phyloP scores from a whole-genome alignment of 2,329 filamentous ascomycete species.

The Fusarium sublunatum region DNA sequence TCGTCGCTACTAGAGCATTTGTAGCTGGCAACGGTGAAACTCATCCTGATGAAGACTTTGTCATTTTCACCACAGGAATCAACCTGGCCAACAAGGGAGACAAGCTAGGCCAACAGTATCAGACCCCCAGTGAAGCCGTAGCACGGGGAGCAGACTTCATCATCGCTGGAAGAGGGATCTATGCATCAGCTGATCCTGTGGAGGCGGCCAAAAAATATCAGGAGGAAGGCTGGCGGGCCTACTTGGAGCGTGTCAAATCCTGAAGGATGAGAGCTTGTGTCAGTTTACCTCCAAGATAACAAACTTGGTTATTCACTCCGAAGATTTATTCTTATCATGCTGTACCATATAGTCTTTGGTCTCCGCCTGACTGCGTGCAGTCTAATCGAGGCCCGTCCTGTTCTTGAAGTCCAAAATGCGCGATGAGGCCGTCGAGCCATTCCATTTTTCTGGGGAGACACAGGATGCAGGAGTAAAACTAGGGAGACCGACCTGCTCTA shows the following conservation, averaged over 20 bases:
- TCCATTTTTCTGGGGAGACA: background rate
- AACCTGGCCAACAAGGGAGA: slow-evolving; percentile 61
- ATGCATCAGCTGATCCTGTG: slow-evolving; percentile 57
- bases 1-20: slow-evolving; percentile 55
- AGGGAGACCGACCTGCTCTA: background rate
- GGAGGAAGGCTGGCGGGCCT: slow-evolving; percentile 32
- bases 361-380: no score
- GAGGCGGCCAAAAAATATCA: slow-evolving; percentile 53
- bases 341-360: background rate
- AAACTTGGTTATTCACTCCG: no score
- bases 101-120: slow-evolving; percentile 67
- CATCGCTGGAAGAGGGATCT: slow-evolving; percentile 68
- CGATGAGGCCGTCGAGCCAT: background rate
- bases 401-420: background rate
- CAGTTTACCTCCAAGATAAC: no score
- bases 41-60: slow-evolving; percentile 61
- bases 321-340: no score
- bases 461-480: background rate
- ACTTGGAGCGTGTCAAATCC: slow-evolving; percentile 11
- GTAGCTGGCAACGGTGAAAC: slow-evolving; percentile 30
- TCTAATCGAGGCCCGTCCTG: background rate
- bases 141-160: slow-evolving; percentile 65
- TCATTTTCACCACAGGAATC: slow-evolving; percentile 69
- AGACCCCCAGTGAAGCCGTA: slow-evolving; percentile 63
- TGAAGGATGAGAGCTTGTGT: background rate